These are phyloP conservation scores for Taiozyma sp. DNA, from an alignment of 1,139 yeast species.

Conservation along the genomic window DNA sequence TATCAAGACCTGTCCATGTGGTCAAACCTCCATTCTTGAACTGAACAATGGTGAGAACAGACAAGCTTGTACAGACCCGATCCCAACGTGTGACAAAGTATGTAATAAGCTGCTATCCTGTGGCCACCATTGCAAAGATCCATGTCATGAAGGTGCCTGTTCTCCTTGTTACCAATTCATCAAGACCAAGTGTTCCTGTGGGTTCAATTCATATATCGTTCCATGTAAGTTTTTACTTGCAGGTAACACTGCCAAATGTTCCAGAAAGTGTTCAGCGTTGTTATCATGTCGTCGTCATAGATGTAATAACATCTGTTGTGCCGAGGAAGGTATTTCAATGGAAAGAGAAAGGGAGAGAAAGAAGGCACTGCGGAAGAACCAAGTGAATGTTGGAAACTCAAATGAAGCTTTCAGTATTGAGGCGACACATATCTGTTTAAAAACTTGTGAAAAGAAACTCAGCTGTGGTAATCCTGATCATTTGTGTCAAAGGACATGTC, in stretches of 20 bases:
- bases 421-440: slow-evolving; percentile 73
- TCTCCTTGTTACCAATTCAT: slow-evolving; percentile 49
- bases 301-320: slow-evolving; percentile 69
- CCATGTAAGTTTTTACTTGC: slow-evolving; percentile 57
- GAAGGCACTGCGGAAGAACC: slow-evolving; percentile 37
- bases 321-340: slow-evolving; percentile 58
- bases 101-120: slow-evolving; percentile 67
- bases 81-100: slow-evolving; percentile 63
- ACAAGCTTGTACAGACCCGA: slow-evolving; percentile 62
- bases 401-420: slow-evolving; percentile 58
- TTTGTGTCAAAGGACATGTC: slow-evolving; percentile 71
- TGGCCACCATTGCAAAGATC: slow-evolving; percentile 68
- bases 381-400: slow-evolving; percentile 26
- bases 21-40: slow-evolving; percentile 41
- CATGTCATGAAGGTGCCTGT: slow-evolving; percentile 79
- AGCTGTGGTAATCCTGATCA: slow-evolving; percentile 63
- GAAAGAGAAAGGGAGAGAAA: slow-evolving; percentile 55
- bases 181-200: slow-evolving; percentile 31
- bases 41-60: slow-evolving; percentile 38
- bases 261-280: slow-evolving; percentile 70
- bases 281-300: slow-evolving; percentile 81
- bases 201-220: slow-evolving; percentile 40
- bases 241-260: slow-evolving; percentile 58
- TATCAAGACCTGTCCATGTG: slow-evolving; percentile 73
- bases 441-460: slow-evolving; percentile 60